Conservation (phyloP, 768 basidiomycete genomes). For the Rhodosporidiobolus odoratus region DNA sequence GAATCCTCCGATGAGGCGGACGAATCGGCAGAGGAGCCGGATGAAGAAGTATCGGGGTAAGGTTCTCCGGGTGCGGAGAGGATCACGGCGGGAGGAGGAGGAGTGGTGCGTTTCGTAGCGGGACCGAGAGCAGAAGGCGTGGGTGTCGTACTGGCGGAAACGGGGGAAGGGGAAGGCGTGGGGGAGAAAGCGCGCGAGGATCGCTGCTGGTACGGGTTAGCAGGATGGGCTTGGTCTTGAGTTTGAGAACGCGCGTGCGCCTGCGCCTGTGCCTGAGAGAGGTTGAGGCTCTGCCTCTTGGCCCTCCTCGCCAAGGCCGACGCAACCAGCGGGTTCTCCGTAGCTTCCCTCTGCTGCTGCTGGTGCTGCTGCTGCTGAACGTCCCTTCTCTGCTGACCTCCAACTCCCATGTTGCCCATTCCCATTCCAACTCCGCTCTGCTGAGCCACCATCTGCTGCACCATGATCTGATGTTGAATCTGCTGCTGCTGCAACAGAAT, state of each 20-base stretch:
- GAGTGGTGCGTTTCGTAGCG: not conserved
- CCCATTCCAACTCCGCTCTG: not conserved
- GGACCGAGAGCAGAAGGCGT: not conserved
- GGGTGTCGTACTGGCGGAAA: not conserved
- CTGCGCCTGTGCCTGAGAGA: not conserved
- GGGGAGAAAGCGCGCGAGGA: not conserved
- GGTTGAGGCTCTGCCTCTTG: not conserved
- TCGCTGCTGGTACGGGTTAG: not conserved
- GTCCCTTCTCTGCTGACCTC: not conserved
- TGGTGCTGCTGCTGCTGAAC: conserved; percentile 7
- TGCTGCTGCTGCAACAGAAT: conserved; percentile 14
- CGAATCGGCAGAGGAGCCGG: not conserved
- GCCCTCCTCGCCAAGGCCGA: not conserved
- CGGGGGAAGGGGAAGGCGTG: too few species aligned
- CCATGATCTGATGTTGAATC: conserved; percentile 25
- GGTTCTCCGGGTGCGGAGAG: conserved; percentile 34
- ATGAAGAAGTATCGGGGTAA: conserved; percentile 30
- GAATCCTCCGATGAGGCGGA: not conserved
- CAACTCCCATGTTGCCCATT: not conserved
- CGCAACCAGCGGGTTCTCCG: not conserved
- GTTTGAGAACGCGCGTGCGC: too few species aligned
- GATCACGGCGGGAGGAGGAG: conserved; percentile 27
- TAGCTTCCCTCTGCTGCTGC: not conserved
- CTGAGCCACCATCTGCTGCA: conserved; percentile 21
- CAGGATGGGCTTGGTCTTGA: not conserved